Conservation (phyloP, 2,329 filamentous ascomycete species). For the Exophiala alcalophila region DNA sequence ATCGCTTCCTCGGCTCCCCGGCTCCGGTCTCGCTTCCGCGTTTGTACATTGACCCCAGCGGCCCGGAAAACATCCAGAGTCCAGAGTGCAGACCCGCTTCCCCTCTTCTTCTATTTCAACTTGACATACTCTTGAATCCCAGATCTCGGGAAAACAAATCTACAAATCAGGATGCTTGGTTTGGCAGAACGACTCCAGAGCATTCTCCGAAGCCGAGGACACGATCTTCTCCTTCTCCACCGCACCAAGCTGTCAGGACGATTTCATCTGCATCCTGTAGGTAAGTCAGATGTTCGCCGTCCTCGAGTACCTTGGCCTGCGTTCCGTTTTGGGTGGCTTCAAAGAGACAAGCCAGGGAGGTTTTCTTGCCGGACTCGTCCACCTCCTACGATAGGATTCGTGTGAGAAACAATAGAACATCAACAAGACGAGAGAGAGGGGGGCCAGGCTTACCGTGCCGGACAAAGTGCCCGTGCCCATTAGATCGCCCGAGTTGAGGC, state of each 20-base stretch:
- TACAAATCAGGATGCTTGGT: conserved; percentile 3
- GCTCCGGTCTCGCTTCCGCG: no score
- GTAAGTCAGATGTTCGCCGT: conserved; percentile 12
- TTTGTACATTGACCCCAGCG: not conserved
- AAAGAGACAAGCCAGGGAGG: conserved; percentile 20
- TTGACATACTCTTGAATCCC: no score
- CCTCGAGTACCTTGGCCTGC: conserved; percentile 7
- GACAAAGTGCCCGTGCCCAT: conserved; percentile 33
- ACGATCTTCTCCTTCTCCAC: conserved; percentile 6
- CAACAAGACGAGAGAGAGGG: no score
- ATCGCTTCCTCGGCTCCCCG: no score
- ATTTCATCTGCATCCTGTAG: conserved; percentile 22
- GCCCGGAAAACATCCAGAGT: not conserved
- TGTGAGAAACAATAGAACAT: no score
- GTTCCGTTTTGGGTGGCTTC: conserved; percentile 19
- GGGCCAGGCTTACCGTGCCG: conserved; percentile 13
- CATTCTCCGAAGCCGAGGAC: conserved; percentile 24
- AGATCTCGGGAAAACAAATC: no score
- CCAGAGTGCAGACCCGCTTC: not conserved
- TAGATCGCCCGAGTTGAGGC: conserved; percentile 30
- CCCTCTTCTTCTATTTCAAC: not conserved
- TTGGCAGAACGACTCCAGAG: conserved; percentile 16
- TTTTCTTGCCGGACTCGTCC: conserved; percentile 19
- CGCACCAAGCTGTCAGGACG: conserved; percentile 22
- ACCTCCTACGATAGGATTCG: no score